These are phyloP conservation scores for Saussurea involucrata DNA, from an alignment of 129 eudicot species.

Conservation along the genomic window DNA sequence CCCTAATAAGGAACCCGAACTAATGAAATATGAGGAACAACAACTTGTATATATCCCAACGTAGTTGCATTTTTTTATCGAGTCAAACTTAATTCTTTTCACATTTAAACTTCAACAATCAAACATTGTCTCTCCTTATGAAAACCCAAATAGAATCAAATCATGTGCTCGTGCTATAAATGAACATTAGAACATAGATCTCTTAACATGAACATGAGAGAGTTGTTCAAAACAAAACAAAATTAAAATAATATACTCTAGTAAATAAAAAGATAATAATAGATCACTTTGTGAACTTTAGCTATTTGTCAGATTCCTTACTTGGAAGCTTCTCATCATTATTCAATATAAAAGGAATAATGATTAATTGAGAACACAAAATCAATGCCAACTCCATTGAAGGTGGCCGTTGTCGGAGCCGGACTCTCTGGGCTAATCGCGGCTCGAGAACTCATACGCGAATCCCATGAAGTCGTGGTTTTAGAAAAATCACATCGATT, in stretches of 20 bases:
- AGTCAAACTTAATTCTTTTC: neutral
- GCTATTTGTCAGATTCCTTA: neutral
- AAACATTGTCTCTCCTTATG: neutral
- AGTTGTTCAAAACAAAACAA: neutral
- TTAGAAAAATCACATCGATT: constrained; percentile 42
- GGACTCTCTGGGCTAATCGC: constrained; percentile 60
- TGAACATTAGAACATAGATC: neutral
- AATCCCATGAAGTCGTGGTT: constrained; percentile 59
- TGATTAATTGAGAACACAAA: neutral
- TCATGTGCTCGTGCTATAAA: neutral
- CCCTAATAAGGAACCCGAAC: neutral
- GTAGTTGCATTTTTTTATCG: neutral
- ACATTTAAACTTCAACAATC: neutral
- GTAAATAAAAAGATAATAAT: neutral
- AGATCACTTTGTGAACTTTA: neutral
- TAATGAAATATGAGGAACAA: neutral
- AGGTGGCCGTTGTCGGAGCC: constrained; percentile 85
- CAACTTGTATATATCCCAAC: too few relatives aligned
- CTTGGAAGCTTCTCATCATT: constrained; percentile 1
- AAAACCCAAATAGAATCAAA: neutral
- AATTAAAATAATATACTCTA: neutral
- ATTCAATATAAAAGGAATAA: neutral
- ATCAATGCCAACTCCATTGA: constrained; percentile 32
- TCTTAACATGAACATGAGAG: constrained; percentile 1
- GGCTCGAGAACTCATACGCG: constrained; percentile 58